These are phyloP conservation scores for Triglochin maritima DNA, from an alignment of 106 monocot species.

Conservation along the genomic window DNA sequence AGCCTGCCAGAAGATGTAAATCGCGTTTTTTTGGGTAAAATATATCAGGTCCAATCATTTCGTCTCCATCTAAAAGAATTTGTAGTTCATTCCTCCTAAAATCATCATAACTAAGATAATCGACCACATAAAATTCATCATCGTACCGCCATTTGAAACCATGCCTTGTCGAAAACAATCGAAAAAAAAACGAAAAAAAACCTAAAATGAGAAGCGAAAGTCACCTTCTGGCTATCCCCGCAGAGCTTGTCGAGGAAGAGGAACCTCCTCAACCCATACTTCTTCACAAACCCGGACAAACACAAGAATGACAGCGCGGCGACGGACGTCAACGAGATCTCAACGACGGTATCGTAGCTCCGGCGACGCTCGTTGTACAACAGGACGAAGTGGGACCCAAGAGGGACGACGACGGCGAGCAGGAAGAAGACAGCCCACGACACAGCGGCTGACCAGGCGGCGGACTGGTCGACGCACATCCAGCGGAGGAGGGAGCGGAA, in stretches of 20 bases:
- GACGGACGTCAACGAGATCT: constrained; percentile 63
- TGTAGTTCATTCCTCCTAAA: too few species aligned
- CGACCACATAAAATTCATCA: too few species aligned
- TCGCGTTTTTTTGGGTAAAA: too few species aligned
- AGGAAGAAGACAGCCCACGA: constrained; percentile 62
- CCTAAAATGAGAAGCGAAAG: constrained; percentile 31
- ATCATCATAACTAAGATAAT: too few species aligned
- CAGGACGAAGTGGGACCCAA: constrained; percentile 51
- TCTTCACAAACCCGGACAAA: constrained; percentile 36
- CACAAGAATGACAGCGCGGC: constrained; percentile 48
- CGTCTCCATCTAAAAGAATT: too few species aligned
- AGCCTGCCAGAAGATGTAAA: too few species aligned
- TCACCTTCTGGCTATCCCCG: constrained; percentile 33
- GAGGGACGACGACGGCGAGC: constrained; percentile 41
- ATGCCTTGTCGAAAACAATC: not conserved
- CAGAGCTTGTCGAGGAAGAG: constrained; percentile 62
- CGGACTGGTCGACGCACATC: constrained; percentile 63
- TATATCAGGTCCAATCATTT: too few species aligned
- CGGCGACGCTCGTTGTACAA: constrained; percentile 22
- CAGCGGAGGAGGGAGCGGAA: constrained; percentile 59
- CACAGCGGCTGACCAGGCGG: not conserved
- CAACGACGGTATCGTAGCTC: constrained; percentile 42
- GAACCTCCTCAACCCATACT: constrained; percentile 55
- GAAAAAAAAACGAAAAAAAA: constrained; percentile 19
- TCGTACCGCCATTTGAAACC: not conserved